phyloP scores from a whole-genome alignment of 768 basidiomycete species.

The Tubosaeta sp. region DNA sequence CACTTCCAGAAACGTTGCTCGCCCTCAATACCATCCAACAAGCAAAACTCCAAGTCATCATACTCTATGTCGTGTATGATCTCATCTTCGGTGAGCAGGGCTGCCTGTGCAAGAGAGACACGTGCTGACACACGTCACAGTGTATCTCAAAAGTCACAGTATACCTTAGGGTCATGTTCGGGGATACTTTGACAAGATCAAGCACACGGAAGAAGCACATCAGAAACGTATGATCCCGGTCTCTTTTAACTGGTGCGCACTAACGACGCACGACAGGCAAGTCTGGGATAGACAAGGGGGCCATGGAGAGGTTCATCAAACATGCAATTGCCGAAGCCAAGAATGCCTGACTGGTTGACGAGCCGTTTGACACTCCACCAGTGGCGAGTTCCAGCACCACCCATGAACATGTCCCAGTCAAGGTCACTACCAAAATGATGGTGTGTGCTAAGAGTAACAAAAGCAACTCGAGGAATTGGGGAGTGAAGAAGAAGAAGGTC shows the following conservation, averaged over 20 bases:
- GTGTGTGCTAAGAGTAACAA: slow-evolving; percentile 63
- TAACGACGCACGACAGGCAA: slow-evolving; percentile 30
- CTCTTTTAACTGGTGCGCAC: not conserved
- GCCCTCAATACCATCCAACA: slow-evolving; percentile 70
- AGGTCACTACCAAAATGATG: slow-evolving; percentile 71
- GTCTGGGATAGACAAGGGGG: slow-evolving; percentile 65
- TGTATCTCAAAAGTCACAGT: slow-evolving; percentile 77
- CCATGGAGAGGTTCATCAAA: slow-evolving; percentile 79
- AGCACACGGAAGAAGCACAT: slow-evolving; percentile 64
- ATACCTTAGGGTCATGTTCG: slow-evolving; percentile 67
- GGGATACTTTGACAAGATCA: slow-evolving; percentile 80
- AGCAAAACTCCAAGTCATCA: slow-evolving; percentile 71
- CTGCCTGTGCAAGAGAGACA: too few relatives aligned
- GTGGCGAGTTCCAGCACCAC: slow-evolving; percentile 11
- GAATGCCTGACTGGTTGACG: slow-evolving; percentile 30
- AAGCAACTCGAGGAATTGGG: slow-evolving; percentile 43
- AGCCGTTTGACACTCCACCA: slow-evolving; percentile 14
- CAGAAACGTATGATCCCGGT: slow-evolving; percentile 33
- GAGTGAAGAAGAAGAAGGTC: slow-evolving; percentile 40
- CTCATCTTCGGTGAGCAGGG: slow-evolving; percentile 77
- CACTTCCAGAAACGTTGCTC: slow-evolving; percentile 62
- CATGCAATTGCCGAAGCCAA: slow-evolving; percentile 70
- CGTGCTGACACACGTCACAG: slow-evolving; percentile 36
- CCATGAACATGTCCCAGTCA: slow-evolving; percentile 41
- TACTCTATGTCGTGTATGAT: slow-evolving; percentile 84